Conservation (phyloP, 257 asterid species). For the Solanum habrochaites region DNA sequence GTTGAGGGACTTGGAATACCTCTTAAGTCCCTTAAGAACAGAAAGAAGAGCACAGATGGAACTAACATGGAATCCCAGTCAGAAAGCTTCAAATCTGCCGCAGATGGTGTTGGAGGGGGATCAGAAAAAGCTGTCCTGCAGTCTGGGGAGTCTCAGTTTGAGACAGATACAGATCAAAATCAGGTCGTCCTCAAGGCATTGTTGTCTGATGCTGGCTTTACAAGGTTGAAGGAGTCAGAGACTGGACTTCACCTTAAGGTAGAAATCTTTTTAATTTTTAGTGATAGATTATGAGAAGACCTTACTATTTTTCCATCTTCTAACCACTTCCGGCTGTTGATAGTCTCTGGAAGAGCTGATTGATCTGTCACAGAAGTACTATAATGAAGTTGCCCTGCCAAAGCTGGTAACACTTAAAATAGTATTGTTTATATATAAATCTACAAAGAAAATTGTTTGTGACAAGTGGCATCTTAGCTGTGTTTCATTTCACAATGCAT, state of each 20-base stretch:
- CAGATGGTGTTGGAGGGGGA: slow-evolving; percentile 33
- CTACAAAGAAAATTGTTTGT: neutral
- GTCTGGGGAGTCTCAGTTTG: slow-evolving; percentile 36
- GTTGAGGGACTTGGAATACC: slow-evolving; percentile 95
- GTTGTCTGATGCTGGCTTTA: slow-evolving; percentile 63
- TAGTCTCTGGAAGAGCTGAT: slow-evolving; percentile 75
- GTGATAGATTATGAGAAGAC: neutral
- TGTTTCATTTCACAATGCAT: slow-evolving; percentile 12
- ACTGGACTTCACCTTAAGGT: slow-evolving; percentile 94
- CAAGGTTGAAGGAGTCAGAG: slow-evolving; percentile 70
- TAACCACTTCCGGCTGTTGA: slow-evolving; percentile 23
- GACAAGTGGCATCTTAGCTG: slow-evolving; percentile 6
- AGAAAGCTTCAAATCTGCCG: slow-evolving; percentile 21
- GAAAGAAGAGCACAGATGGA: slow-evolving; percentile 54
- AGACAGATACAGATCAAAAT: slow-evolving; percentile 38
- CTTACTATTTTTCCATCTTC: slow-evolving; percentile 7
- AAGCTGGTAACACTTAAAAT: slow-evolving; percentile 54
- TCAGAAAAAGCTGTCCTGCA: slow-evolving; percentile 25
- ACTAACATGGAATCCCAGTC: slow-evolving; percentile 26
- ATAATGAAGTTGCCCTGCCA: slow-evolving; percentile 81
- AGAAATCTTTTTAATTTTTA: neutral
- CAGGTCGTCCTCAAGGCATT: slow-evolving; percentile 47
- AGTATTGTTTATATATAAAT: neutral
- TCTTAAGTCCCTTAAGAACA: slow-evolving; percentile 77
- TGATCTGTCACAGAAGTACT: slow-evolving; percentile 63